Percentiles rank a stretch among this genome's conserved stretches.
Evolutionary conservation across 2,329 filamentous ascomycete species (phyloP).

Genomic region (Fusarium paranaense): DNA sequence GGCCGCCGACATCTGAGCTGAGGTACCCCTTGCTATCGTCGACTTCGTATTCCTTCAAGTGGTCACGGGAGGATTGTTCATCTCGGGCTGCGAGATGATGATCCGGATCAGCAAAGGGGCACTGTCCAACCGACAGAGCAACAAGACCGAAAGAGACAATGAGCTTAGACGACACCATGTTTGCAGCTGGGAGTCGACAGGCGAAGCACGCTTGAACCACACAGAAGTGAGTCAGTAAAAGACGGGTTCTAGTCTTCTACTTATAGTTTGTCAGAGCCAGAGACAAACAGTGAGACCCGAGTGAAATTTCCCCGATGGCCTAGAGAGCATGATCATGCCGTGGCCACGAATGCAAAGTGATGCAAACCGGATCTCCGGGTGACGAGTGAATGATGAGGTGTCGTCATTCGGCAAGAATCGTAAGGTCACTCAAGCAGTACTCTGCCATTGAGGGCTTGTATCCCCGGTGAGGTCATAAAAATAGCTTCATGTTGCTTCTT

Average conservation of each 20-base stretch:
- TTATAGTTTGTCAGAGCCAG: slow-evolving; percentile 20
- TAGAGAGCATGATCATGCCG: slow-evolving; percentile 1
- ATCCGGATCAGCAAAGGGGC: slow-evolving; percentile 49
- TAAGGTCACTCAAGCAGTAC: neutral
- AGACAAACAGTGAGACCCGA: neutral
- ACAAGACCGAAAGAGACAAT: slow-evolving; percentile 42
- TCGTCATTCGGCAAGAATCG: slow-evolving; percentile 5
- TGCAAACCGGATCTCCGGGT: slow-evolving; percentile 12
- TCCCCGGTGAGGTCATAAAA: slow-evolving; percentile 10
- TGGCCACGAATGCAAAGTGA: neutral
- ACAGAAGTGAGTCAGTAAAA: neutral
- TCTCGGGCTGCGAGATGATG: slow-evolving; percentile 40
- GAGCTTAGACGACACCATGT: slow-evolving; percentile 43
- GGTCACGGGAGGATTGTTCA: slow-evolving; percentile 46
- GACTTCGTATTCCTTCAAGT: slow-evolving; percentile 54
- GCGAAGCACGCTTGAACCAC: neutral
- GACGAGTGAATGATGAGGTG: slow-evolving; percentile 5
- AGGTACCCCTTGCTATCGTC: slow-evolving; percentile 67
- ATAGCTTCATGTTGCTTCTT: slow-evolving; percentile 12
- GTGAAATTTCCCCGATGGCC: neutral
- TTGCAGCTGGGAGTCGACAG: neutral
- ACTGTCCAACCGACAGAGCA: slow-evolving; percentile 45
- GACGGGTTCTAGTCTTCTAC: neutral
- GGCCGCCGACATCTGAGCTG: slow-evolving; percentile 76
- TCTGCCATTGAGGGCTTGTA: neutral